Percentiles rank a stretch among this genome's conserved stretches.
phyloP scores from a whole-genome alignment of 805 yeast genomes.

The Helenozyma baotianmanensis region DNA sequence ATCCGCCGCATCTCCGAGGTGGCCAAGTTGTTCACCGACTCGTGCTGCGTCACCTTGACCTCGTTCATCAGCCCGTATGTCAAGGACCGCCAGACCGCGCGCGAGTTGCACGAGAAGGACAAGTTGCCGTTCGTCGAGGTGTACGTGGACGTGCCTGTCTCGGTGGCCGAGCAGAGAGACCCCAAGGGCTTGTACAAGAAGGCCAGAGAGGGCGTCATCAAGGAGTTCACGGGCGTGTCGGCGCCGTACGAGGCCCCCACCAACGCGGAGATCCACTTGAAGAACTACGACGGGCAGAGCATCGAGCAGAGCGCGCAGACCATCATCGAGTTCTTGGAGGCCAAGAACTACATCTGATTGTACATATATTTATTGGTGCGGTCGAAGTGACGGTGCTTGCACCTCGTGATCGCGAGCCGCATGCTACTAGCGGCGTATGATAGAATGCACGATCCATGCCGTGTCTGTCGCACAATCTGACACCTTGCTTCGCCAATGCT shows the following conservation, averaged over 20 bases:
- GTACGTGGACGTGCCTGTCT: slow-evolving; percentile 87
- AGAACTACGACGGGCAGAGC: slow-evolving; percentile 57
- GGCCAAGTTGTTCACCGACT: slow-evolving; percentile 87
- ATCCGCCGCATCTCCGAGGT: slow-evolving; percentile 94
- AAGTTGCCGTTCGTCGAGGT: slow-evolving; percentile 85
- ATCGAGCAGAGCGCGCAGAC: slow-evolving; percentile 78
- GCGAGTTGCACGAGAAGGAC: slow-evolving; percentile 74
- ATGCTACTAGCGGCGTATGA: no score
- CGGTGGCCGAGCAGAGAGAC: slow-evolving; percentile 94
- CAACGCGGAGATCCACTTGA: slow-evolving; percentile 75
- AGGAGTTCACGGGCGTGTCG: slow-evolving; percentile 91
- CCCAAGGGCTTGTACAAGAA: slow-evolving; percentile 96
- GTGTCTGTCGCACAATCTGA: no score
- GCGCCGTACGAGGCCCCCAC: slow-evolving; percentile 96
- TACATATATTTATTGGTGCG: neutral
- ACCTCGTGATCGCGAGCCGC: no score
- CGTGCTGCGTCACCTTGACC: slow-evolving; percentile 83
- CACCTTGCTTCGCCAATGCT: no score
- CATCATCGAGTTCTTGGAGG: slow-evolving; percentile 63
- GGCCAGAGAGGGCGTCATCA: slow-evolving; percentile 91
- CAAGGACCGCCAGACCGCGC: slow-evolving; percentile 78
- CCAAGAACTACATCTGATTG: slow-evolving; percentile 37
- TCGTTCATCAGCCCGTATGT: slow-evolving; percentile 92
- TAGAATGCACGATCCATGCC: no score
- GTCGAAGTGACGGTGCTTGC: no score